Conservation (phyloP, 768 basidiomycete species). For the Boletales sp. region DNA sequence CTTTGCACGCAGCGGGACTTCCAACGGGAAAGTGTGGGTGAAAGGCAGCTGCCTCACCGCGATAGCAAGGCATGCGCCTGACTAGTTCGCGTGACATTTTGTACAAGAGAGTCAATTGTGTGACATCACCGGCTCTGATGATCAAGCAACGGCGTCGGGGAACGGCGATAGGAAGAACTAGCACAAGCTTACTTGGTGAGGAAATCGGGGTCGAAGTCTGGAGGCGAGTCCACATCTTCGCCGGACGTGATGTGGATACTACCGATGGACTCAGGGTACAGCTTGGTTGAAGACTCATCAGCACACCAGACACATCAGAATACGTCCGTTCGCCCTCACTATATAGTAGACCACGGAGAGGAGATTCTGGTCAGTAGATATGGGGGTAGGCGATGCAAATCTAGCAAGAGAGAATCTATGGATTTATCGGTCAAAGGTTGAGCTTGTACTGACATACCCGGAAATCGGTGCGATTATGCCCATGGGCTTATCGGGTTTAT, state of each 20-base stretch:
- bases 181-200: slow-evolving; percentile 36
- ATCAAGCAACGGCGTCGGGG: not conserved
- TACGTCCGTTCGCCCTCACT: slow-evolving; percentile 16
- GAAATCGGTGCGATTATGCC: slow-evolving; percentile 35
- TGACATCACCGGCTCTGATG: slow-evolving; percentile 34
- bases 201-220: slow-evolving; percentile 44
- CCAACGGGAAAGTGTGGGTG: slow-evolving; percentile 27
- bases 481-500: slow-evolving; percentile 29
- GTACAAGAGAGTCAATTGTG: slow-evolving; percentile 46
- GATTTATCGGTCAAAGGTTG: no score
- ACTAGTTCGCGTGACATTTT: slow-evolving; percentile 51
- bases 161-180: not conserved
- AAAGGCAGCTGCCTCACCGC: slow-evolving; percentile 5
- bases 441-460: slow-evolving; percentile 26
- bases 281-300: slow-evolving; percentile 5
- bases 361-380: slow-evolving; percentile 24
- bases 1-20: slow-evolving; percentile 24
- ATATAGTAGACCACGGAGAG: slow-evolving; percentile 30
- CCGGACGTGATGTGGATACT: slow-evolving; percentile 45
- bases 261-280: slow-evolving; percentile 45
- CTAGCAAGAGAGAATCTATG: no score
- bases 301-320: not conserved
- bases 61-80: slow-evolving; percentile 43
- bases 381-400: not conserved
- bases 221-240: slow-evolving; percentile 36